These are phyloP conservation scores for Talaromyces stipitatus DNA, from an alignment of 495 filamentous ascomycete species.

Conservation along the genomic window DNA sequence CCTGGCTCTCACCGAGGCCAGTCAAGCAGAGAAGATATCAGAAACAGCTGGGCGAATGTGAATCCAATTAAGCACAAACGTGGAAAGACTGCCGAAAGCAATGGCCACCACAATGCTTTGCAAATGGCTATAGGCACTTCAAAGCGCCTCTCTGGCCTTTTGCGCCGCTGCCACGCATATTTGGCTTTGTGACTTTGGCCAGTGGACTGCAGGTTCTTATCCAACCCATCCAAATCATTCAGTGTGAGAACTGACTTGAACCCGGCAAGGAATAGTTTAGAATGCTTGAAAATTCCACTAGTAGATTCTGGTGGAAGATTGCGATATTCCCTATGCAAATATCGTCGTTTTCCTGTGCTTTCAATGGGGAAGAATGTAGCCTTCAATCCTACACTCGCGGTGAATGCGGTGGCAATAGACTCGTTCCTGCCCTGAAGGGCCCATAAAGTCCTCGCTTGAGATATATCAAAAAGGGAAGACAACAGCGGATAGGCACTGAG, in stretches of 20 bases:
- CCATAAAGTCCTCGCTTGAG: slow-evolving; percentile 38
- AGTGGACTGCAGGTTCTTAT: slow-evolving; percentile 8
- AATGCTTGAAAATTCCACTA: slow-evolving; percentile 11
- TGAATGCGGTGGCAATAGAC: slow-evolving; percentile 26
- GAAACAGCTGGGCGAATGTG: slow-evolving; percentile 55
- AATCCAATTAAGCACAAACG: slow-evolving; percentile 49
- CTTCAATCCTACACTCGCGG: slow-evolving; percentile 30
- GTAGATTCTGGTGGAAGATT: slow-evolving; percentile 36
- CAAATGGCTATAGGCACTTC: neutral
- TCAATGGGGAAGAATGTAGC: slow-evolving; percentile 34
- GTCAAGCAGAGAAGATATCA: slow-evolving; percentile 44
- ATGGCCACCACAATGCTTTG: slow-evolving; percentile 35
- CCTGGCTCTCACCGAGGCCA: slow-evolving; percentile 33
- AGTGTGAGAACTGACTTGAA: neutral
- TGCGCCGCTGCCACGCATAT: slow-evolving; percentile 21
- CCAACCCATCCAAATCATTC: neutral
- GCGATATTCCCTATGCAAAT: slow-evolving; percentile 22
- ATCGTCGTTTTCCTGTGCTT: slow-evolving; percentile 30
- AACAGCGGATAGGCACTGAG: slow-evolving; percentile 12
- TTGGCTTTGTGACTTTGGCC: slow-evolving; percentile 17
- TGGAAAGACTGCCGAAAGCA: slow-evolving; percentile 43
- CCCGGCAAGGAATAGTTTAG: slow-evolving; percentile 5
- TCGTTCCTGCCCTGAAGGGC: neutral
- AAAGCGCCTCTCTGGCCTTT: neutral
- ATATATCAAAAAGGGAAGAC: slow-evolving; percentile 10